phyloP scores from a whole-genome alignment of 345 rosid species.

The Orychophragmus violaceus region DNA sequence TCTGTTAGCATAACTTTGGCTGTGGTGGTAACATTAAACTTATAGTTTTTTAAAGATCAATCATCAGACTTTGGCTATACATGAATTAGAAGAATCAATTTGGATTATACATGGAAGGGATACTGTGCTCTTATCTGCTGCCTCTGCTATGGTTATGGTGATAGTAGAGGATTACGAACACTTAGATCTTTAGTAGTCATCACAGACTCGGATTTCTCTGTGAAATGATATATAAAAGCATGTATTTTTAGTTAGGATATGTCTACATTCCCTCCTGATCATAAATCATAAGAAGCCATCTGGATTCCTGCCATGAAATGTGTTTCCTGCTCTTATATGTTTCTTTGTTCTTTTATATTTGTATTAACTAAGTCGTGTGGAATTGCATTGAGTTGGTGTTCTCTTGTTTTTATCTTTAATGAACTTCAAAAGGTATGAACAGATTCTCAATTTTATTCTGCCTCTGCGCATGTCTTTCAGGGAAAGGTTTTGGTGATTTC shows the following conservation, averaged over 20 bases:
- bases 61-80: background rate
- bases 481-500: constrained; percentile 10
- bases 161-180: background rate
- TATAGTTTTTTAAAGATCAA: background rate
- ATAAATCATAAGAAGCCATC: too few species aligned
- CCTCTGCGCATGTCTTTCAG: constrained; percentile 8
- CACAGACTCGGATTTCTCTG: background rate
- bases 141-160: background rate
- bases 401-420: background rate
- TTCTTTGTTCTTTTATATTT: background rate
- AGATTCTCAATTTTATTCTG: constrained; percentile 1
- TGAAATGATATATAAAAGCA: background rate
- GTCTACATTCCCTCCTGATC: background rate
- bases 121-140: background rate
- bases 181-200: background rate
- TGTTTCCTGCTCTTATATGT: background rate
- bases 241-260: background rate
- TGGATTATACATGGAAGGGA: background rate
- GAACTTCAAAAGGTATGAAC: background rate
- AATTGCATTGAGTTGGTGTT: background rate
- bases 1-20: background rate
- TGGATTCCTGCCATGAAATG: too few species aligned
- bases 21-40: background rate
- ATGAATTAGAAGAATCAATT: background rate
- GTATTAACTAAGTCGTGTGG: background rate